These are phyloP conservation scores for Didymella segeticola DNA, from an alignment of 2,329 filamentous ascomycete species.

Conservation along the genomic window DNA sequence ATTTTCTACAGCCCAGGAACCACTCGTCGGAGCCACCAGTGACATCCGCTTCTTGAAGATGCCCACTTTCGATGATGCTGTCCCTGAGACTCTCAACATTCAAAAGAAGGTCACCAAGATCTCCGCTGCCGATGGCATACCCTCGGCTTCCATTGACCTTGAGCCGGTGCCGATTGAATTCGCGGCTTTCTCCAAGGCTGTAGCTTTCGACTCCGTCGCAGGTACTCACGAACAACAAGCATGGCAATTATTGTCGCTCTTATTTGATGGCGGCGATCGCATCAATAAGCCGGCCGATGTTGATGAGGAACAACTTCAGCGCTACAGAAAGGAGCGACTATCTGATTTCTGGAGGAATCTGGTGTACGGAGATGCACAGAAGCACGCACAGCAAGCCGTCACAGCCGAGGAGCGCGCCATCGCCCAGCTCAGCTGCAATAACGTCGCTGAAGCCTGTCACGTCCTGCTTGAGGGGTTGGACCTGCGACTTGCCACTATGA, in stretches of 20 bases:
- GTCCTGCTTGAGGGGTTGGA: constrained; percentile 77
- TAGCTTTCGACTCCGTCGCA: constrained; percentile 46
- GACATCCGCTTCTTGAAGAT: constrained; percentile 72
- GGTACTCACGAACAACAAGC: constrained; percentile 71
- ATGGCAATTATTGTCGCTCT: constrained; percentile 85
- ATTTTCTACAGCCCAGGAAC: constrained; percentile 62
- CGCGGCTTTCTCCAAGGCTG: constrained; percentile 56
- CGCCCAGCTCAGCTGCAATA: constrained; percentile 77
- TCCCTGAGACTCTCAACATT: constrained; percentile 60
- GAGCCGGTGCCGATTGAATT: constrained; percentile 60
- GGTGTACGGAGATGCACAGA: constrained; percentile 49
- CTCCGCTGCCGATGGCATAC: constrained; percentile 59
- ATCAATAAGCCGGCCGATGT: constrained; percentile 44
- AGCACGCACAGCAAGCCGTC: constrained; percentile 62
- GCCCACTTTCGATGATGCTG: constrained; percentile 57
- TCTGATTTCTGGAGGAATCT: constrained; percentile 67
- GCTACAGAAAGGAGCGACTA: constrained; percentile 65
- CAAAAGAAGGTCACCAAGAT: constrained; percentile 63
- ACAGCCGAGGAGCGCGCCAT: constrained; percentile 84
- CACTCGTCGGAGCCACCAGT: constrained; percentile 67
- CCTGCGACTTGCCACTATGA: constrained; percentile 81
- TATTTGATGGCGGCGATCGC: constrained; percentile 71
- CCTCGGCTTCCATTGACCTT: constrained; percentile 61
- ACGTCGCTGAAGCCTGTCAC: constrained; percentile 82
- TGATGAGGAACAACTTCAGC: constrained; percentile 50